A percentile compares a stretch with the other conserved stretches of the same genome.
These are phyloP conservation scores for Stereum hirsutum DNA, from an alignment of 1,284 basidiomycete species.

Conservation along the genomic window DNA sequence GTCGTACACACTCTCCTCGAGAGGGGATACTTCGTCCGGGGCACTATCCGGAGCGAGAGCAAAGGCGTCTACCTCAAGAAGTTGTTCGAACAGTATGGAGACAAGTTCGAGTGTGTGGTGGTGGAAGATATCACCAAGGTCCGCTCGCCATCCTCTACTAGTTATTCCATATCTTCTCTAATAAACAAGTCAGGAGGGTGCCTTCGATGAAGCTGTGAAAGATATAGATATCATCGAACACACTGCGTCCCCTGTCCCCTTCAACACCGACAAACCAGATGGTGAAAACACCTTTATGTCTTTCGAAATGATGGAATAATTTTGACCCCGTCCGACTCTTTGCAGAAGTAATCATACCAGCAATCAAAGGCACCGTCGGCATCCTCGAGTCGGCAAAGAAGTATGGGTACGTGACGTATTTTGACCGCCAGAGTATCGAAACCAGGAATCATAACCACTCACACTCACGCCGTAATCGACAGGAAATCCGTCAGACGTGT, in stretches of 20 bases:
- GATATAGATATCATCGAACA: constrained; percentile 55
- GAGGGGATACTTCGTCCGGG: constrained; percentile 38
- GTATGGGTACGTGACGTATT: constrained; percentile 28
- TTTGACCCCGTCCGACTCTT: background rate
- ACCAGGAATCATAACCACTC: background rate
- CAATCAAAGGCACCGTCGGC: constrained; percentile 52
- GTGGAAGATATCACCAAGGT: constrained; percentile 49
- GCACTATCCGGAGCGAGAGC: constrained; percentile 40
- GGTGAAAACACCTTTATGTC: constrained; percentile 15
- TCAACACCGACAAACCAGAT: constrained; percentile 27
- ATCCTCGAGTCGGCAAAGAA: constrained; percentile 46
- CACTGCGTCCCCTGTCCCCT: constrained; percentile 41
- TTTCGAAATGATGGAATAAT: background rate
- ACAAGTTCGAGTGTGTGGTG: constrained; percentile 39
- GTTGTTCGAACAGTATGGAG: constrained; percentile 34
- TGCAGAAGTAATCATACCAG: constrained; percentile 50
- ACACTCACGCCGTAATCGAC: background rate
- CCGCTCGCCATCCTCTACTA: constrained; percentile 3
- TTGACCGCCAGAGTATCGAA: no score
- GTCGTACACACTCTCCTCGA: constrained; percentile 28
- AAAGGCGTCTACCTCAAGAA: constrained; percentile 42
- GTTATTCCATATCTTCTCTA: background rate
- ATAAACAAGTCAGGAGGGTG: constrained; percentile 34
- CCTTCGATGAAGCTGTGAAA: constrained; percentile 64
- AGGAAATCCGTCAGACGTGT: constrained; percentile 45